Conservation (phyloP, 208 protist genomes). For the Leishmania mexicana region DNA sequence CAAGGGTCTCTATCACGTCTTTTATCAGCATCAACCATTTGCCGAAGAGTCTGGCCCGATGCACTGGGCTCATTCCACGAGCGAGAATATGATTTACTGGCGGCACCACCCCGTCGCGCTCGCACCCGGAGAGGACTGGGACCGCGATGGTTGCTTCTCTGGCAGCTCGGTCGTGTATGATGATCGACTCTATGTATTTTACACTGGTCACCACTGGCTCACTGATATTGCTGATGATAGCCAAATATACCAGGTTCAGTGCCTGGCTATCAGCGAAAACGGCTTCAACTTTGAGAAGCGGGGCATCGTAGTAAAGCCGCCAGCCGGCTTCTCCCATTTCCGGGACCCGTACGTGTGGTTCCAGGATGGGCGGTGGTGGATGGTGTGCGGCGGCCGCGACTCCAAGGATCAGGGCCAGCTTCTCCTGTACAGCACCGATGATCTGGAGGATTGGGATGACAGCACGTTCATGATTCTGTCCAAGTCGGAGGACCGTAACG, state of each 20-base stretch:
- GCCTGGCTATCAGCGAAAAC: conserved; percentile 70
- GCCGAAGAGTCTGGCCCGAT: conserved; percentile 50
- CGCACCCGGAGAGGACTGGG: conserved; percentile 64
- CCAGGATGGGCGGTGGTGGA: conserved; percentile 61
- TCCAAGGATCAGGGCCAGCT: conserved; percentile 64
- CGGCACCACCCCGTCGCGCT: conserved; percentile 60
- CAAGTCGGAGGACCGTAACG: conserved; percentile 59
- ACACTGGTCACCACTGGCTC: conserved; percentile 71
- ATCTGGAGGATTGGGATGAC: conserved; percentile 72
- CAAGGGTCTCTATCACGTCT: conserved; percentile 64
- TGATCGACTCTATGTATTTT: conserved; percentile 61
- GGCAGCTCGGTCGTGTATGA: conserved; percentile 50
- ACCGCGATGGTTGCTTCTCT: conserved; percentile 62
- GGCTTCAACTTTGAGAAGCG: conserved; percentile 68
- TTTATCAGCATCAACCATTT: conserved; percentile 65
- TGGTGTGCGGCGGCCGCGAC: conserved; percentile 59
- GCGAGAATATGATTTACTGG: conserved; percentile 69
- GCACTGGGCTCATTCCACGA: conserved; percentile 69
- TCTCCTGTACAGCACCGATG: conserved; percentile 70
- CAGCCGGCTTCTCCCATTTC: conserved; percentile 58
- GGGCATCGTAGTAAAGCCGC: conserved; percentile 73
- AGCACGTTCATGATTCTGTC: conserved; percentile 55
- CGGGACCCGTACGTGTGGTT: conserved; percentile 57
- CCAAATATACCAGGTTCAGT: conserved; percentile 72
- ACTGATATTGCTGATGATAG: conserved; percentile 38